A percentile compares a stretch with the other conserved stretches of the same genome.
These are phyloP conservation scores for Corylus avellana DNA, from an alignment of 306 rosid species.

Conservation along the genomic window DNA sequence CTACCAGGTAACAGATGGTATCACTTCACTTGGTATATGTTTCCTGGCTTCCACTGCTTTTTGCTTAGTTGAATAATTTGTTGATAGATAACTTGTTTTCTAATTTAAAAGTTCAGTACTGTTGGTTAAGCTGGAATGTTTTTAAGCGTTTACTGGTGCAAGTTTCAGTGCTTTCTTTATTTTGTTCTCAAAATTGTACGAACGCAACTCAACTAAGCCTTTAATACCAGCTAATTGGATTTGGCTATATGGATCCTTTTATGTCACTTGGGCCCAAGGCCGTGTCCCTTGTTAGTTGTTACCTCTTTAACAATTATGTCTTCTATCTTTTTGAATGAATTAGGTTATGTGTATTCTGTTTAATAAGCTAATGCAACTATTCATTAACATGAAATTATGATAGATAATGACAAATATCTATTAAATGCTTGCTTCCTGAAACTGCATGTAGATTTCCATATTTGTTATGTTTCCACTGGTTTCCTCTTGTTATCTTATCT, in stretches of 20 bases:
- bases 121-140: background rate
- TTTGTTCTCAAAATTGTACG: background rate
- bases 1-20: slow-evolving; percentile 72
- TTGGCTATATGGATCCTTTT: background rate
- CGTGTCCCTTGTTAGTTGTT: background rate
- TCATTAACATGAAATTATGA: background rate
- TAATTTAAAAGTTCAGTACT: background rate
- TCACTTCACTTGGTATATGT: slow-evolving; percentile 16
- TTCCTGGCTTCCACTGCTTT: slow-evolving; percentile 7
- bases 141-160: background rate
- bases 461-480: background rate
- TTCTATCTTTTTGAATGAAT: background rate
- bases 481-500: slow-evolving; percentile 10
- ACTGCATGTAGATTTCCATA: background rate
- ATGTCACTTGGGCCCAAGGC: background rate
- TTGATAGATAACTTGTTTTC: background rate
- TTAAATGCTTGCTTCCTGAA: background rate
- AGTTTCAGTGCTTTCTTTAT: background rate
- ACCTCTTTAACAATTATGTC: background rate
- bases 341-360: background rate
- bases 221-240: background rate
- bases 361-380: background rate
- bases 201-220: background rate
- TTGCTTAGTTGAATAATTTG: background rate
- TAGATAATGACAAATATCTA: background rate